Conservation (phyloP, 208 protist species). For the Acanthamoeba castellanii region DNA sequence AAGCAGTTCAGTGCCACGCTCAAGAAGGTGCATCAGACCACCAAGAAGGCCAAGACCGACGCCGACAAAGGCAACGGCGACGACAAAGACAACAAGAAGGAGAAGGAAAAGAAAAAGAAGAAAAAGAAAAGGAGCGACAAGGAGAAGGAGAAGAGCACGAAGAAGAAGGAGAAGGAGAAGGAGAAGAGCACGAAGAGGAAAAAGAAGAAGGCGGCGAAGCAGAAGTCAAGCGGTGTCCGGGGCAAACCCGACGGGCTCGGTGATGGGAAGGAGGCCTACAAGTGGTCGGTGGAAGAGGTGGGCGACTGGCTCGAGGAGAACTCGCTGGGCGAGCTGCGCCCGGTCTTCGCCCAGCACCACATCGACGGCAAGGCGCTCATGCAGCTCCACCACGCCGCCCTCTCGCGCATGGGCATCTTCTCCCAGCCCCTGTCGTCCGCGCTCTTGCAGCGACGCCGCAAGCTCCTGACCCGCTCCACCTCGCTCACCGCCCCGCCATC, state of each 20-base stretch:
- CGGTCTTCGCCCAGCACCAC: neutral
- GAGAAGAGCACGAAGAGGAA: constrained; percentile 27
- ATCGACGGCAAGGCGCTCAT: constrained; percentile 52
- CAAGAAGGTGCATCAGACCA: constrained; percentile 27
- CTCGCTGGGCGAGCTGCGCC: constrained; percentile 35
- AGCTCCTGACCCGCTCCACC: constrained; percentile 43
- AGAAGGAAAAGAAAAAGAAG: constrained; percentile 53
- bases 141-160: constrained; percentile 3
- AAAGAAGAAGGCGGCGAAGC: neutral
- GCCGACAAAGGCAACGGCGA: neutral
- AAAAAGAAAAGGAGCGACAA: constrained; percentile 16
- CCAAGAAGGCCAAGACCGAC: constrained; percentile 36
- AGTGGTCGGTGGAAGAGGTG: constrained; percentile 37
- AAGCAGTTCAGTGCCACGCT: constrained; percentile 60
- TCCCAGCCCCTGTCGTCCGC: constrained; percentile 14
- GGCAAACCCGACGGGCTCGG: neutral
- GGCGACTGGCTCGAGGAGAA: constrained; percentile 43
- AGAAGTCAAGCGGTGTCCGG: neutral
- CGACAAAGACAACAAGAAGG: neutral
- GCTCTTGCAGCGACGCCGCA: constrained; percentile 16
- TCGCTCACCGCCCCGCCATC: constrained; percentile 39
- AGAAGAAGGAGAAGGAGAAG: neutral
- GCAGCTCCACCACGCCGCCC: constrained; percentile 38
- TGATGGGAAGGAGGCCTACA: constrained; percentile 30
- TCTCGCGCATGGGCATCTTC: constrained; percentile 48